Percentiles rank a stretch among this genome's conserved stretches.
Evolutionary conservation across 345 rosid species (phyloP).

Genomic region (Hypericum androsaemum): DNA sequence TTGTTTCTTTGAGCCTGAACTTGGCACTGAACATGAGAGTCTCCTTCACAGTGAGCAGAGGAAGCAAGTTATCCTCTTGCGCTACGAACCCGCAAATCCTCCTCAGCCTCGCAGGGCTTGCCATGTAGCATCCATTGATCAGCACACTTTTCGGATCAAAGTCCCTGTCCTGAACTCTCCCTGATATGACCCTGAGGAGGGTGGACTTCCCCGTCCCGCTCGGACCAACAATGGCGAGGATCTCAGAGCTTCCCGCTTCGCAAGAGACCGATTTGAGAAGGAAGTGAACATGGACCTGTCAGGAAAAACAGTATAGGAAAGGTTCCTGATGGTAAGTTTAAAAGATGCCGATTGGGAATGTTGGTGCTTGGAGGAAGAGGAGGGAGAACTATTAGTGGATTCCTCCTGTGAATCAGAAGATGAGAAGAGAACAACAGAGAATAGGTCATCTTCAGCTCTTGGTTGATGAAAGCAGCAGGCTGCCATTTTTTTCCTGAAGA

Average conservation of each 20-base stretch:
- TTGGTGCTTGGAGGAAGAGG: slow-evolving; percentile 47
- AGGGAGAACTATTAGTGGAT: slow-evolving; percentile 30
- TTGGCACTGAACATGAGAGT: slow-evolving; percentile 72
- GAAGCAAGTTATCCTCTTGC: slow-evolving; percentile 71
- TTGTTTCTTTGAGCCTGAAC: slow-evolving; percentile 52
- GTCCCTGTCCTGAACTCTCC: slow-evolving; percentile 45
- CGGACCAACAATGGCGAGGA: slow-evolving; percentile 71
- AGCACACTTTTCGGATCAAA: slow-evolving; percentile 41
- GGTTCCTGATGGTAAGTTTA: slow-evolving; percentile 35
- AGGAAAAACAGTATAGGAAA: slow-evolving; percentile 48
- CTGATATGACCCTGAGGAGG: slow-evolving; percentile 59
- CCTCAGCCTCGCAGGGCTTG: slow-evolving; percentile 38
- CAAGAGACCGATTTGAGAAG: slow-evolving; percentile 62
- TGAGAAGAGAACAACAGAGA: slow-evolving; percentile 49
- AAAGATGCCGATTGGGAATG: slow-evolving; percentile 21
- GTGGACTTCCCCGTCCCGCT: slow-evolving; percentile 88
- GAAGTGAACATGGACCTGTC: slow-evolving; percentile 18
- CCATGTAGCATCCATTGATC: slow-evolving; percentile 30
- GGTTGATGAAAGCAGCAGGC: slow-evolving; percentile 34
- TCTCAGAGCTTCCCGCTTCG: slow-evolving; percentile 47
- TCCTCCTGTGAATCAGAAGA: slow-evolving; percentile 36
- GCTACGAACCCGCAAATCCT: slow-evolving; percentile 75
- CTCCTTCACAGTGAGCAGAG: slow-evolving; percentile 75
- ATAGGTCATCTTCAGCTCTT: slow-evolving; percentile 41
- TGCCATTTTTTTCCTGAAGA: slow-evolving; percentile 29